These are phyloP conservation scores for Colletotrichum falcatum DNA, from an alignment of 2,329 filamentous ascomycete species.

Conservation along the genomic window DNA sequence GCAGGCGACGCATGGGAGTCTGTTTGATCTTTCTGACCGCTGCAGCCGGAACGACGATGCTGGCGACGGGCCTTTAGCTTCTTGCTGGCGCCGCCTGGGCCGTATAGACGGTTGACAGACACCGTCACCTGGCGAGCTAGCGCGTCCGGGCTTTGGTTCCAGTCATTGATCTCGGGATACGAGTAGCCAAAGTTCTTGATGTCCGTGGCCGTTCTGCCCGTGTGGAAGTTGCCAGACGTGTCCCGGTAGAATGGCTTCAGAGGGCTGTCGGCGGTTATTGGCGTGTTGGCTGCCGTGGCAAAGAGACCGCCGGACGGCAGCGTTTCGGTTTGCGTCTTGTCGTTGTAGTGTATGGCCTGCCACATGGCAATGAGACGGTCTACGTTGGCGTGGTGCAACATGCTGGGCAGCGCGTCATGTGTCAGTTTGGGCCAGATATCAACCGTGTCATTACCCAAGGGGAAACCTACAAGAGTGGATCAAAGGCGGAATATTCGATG, in stretches of 20 bases:
- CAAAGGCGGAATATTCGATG: conserved; percentile 57
- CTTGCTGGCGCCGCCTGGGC: neutral
- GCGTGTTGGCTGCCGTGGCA: conserved; percentile 54
- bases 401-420: conserved; percentile 7
- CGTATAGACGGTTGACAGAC: conserved; percentile 18
- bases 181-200: conserved; percentile 54
- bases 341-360: conserved; percentile 56
- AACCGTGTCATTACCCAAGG: too few relatives aligned
- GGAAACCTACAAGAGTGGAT: conserved; percentile 57
- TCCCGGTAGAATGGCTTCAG: conserved; percentile 63
- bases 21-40: neutral
- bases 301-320: conserved; percentile 51
- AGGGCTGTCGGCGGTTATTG: conserved; percentile 56
- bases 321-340: conserved; percentile 49
- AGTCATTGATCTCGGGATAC: conserved; percentile 46
- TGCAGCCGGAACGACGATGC: neutral
- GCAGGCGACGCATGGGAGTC: neutral
- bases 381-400: conserved; percentile 62
- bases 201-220: conserved; percentile 49
- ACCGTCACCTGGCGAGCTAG: conserved; percentile 14
- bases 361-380: conserved; percentile 72
- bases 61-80: conserved; percentile 8
- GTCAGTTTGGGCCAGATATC: conserved; percentile 4
- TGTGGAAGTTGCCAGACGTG: conserved; percentile 55
- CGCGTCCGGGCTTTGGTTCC: conserved; percentile 6